phyloP scores from a whole-genome alignment of 176 grass and related monocot genomes.

The bread wheat (Triticum aestivum) region DNA sequence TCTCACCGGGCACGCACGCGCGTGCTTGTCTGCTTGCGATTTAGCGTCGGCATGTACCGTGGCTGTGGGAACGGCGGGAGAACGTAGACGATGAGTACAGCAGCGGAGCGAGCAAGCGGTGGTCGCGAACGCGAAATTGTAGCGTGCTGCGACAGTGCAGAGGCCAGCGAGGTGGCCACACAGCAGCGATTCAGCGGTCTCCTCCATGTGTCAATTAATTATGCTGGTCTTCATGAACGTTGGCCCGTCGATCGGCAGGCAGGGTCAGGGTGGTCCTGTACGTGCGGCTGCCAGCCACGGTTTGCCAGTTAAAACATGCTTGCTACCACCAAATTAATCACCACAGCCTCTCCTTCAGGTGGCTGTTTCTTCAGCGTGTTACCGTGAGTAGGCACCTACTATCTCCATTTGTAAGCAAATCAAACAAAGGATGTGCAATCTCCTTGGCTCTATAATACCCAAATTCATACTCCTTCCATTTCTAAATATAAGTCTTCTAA shows the following conservation, averaged over 20 bases:
- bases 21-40: conserved; percentile 1
- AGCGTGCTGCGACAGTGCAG: not conserved
- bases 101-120: not conserved
- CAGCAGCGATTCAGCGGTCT: not conserved
- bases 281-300: too few relatives aligned
- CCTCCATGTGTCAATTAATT: conserved; percentile 22
- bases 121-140: not conserved
- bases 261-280: not conserved
- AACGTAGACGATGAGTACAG: not conserved
- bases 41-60: not conserved
- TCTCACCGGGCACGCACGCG: not conserved
- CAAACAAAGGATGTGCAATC: too few relatives aligned
- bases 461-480: too few relatives aligned
- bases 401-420: too few relatives aligned
- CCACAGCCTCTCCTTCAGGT: too few relatives aligned
- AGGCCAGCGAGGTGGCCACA: not conserved
- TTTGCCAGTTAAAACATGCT: too few relatives aligned
- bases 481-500: too few relatives aligned
- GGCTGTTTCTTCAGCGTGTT: too few relatives aligned
- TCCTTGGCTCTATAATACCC: too few relatives aligned
- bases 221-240: not conserved
- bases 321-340: too few relatives aligned
- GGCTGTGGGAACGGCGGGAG: not conserved
- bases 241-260: not conserved
- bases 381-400: too few relatives aligned